Conservation (phyloP, 192 early-diverging fungal species). For the Backusella morwellensis region DNA sequence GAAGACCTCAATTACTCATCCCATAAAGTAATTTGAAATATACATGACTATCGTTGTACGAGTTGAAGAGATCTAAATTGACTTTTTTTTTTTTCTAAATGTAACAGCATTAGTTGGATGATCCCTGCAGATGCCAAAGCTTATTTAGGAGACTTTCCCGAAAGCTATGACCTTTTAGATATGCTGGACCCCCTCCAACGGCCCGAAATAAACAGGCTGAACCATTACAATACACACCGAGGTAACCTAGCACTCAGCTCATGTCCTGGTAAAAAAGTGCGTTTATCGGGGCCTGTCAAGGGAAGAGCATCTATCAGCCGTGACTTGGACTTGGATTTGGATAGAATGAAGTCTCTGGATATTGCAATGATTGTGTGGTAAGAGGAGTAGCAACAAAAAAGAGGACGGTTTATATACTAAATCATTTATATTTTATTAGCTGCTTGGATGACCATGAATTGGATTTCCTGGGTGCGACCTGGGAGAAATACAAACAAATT, state of each 20-base stretch:
- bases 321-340: constrained; percentile 72
- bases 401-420: too few species aligned
- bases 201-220: background rate
- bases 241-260: constrained; percentile 70
- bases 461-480: constrained; percentile 62
- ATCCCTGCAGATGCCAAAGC: constrained; percentile 22
- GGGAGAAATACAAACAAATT: constrained; percentile 52
- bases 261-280: constrained; percentile 81
- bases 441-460: constrained; percentile 68
- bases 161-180: constrained; percentile 17
- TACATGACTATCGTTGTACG: too few species aligned
- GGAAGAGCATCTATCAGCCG: constrained; percentile 71
- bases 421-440: constrained; percentile 30
- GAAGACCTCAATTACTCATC: constrained; percentile 36
- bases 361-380: constrained; percentile 68
- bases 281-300: constrained; percentile 65
- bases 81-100: background rate
- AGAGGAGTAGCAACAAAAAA: background rate
- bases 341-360: constrained; percentile 51
- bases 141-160: constrained; percentile 11
- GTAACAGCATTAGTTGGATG: constrained; percentile 23
- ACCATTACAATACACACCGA: background rate
- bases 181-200: background rate
- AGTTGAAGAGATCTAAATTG: too few species aligned
- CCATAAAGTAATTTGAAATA: constrained; percentile 29